Evolutionary conservation across 192 early-diverging fungal species (phyloP).

Genomic region (Coemansia sp.): DNA sequence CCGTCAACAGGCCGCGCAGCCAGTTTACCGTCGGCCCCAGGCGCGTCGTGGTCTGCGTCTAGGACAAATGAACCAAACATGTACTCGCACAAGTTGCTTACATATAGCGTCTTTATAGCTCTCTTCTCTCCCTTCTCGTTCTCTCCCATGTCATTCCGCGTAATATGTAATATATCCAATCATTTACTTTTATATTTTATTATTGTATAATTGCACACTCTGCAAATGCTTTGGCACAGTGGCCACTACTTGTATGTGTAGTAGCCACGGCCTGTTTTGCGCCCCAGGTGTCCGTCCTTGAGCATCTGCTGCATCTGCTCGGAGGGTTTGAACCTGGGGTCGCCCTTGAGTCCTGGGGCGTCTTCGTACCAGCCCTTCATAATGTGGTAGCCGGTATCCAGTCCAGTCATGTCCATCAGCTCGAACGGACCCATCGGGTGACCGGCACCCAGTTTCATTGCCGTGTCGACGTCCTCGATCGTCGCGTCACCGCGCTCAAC

Average conservation of each 20-base stretch:
- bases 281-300: conserved; percentile 61
- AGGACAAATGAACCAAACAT: no score
- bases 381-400: conserved; percentile 71
- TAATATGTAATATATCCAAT: no score
- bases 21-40: conserved; percentile 41
- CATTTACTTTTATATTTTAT: no score
- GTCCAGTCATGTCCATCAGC: conserved; percentile 32
- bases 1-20: conserved; percentile 20
- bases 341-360: conserved; percentile 65
- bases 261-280: conserved; percentile 75
- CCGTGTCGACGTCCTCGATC: conserved; percentile 60
- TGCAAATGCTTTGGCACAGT: no score
- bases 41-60: conserved; percentile 29
- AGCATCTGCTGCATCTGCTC: conserved; percentile 62
- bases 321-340: conserved; percentile 60
- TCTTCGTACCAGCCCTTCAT: conserved; percentile 79
- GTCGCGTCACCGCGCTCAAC: conserved; percentile 66
- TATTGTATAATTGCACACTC: no score
- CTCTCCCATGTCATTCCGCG: no score
- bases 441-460: conserved; percentile 96
- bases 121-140: background rate
- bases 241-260: conserved; percentile 21
- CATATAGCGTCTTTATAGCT: background rate
- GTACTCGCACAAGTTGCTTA: no score
- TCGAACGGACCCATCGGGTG: conserved; percentile 87